Conservation (phyloP, 2,329 filamentous ascomycete genomes). For the Penicillium sp. region DNA sequence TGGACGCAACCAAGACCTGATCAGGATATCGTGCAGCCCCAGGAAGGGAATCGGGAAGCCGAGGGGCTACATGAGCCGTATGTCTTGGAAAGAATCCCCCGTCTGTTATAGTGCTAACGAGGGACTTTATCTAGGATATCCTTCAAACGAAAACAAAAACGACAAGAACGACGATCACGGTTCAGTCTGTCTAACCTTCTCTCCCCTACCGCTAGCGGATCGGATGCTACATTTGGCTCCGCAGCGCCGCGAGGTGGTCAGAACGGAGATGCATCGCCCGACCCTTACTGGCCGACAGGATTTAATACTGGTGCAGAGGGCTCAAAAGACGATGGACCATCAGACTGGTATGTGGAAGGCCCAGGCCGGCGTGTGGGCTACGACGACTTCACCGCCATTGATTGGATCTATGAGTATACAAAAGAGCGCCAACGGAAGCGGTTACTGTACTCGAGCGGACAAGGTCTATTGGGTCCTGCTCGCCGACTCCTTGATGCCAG, state of each 20-base stretch:
- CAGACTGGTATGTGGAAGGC: slow-evolving; percentile 87
- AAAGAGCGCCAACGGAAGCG: slow-evolving; percentile 87
- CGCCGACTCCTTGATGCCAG: slow-evolving; percentile 74
- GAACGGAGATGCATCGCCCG: slow-evolving; percentile 28
- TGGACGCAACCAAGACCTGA: slow-evolving; percentile 10
- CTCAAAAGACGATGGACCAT: slow-evolving; percentile 41
- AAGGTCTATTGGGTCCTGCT: slow-evolving; percentile 68
- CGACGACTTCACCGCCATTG: slow-evolving; percentile 93
- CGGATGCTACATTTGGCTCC: slow-evolving; percentile 24
- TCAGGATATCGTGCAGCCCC: slow-evolving; percentile 18
- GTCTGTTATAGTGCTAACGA: slow-evolving; percentile 7
- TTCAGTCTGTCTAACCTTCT: slow-evolving; percentile 43
- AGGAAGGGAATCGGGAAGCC: slow-evolving; percentile 21
- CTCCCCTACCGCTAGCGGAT: slow-evolving; percentile 28
- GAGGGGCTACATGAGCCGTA: slow-evolving; percentile 38
- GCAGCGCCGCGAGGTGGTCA: slow-evolving; percentile 27
- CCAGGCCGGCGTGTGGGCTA: slow-evolving; percentile 88
- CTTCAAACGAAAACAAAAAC: slow-evolving; percentile 45
- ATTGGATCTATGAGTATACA: slow-evolving; percentile 99
- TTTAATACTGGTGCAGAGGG: slow-evolving; percentile 26
- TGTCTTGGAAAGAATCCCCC: slow-evolving; percentile 13
- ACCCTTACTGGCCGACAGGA: slow-evolving; percentile 21
- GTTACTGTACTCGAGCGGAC: slow-evolving; percentile 65
- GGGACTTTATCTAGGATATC: slow-evolving; percentile 31
- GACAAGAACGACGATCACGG: slow-evolving; percentile 37